Base-by-base conservation (phyloP, 1,139 yeast species). In the Candida tetrigidarum region DNA sequence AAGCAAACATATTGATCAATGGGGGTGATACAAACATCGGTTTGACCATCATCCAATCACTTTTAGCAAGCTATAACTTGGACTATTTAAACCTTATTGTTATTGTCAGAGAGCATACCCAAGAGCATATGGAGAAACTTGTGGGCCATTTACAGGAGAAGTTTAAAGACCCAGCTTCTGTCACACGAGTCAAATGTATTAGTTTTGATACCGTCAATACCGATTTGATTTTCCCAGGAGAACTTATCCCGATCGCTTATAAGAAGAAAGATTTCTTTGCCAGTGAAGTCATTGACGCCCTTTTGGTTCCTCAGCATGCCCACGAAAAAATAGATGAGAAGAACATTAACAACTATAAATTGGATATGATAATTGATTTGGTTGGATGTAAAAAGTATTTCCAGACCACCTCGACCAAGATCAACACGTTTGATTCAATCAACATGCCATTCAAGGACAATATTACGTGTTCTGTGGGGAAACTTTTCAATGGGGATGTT, bases 11-110 rank as follows among this genome's bases (percentile, higher is more conserved):
- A 8, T 57, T 74, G 38, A 69, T 74, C 43, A 73, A 74, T 53
- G 80, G 80, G 10, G 80, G 70, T 4, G 78, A 74, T 49, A 71
- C 79, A 6, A 59, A 62, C 42, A 53, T 73, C 27, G 78, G 76
- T 0, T 54, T 57, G 41, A 72, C 76, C 1, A 44, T 74, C 6
- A 49, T 70, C 4, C 79, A 74, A 49, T 32, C 67, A 49, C 69
- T 39, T 54, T 57, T 41, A 61, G 71, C 11, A 50, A 64, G 8
- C 38, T 56, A 67, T 50, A 45, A 46, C 18, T 56, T 69, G 47
- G 54, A 54, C n/a, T 49, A 29, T 12, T 46, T 35, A 47, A 68
- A 68, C 41, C 48, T 74, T 40, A 60, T 73, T 3, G 55, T 72
- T 45, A 56, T 73, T 4, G 63, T 71, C 4, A 57, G 64, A 37